Conservation (phyloP, 2,329 filamentous ascomycete genomes). For the Neobulgaria alba region DNA sequence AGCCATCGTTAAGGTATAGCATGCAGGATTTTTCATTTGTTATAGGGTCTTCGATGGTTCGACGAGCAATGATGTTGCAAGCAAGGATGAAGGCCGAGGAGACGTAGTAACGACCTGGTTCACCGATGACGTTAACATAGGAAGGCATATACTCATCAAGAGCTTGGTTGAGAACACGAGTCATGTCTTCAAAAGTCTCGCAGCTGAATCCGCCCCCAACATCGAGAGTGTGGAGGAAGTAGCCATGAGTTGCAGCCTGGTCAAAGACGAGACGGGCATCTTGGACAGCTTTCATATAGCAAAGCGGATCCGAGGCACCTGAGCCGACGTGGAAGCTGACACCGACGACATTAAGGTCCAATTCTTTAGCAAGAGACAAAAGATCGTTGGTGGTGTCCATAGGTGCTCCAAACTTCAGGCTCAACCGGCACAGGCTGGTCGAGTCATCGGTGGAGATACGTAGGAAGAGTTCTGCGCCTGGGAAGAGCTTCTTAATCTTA, state of each 20-base stretch:
- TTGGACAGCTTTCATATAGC: slow-evolving; percentile 82
- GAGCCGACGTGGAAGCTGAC: slow-evolving; percentile 98
- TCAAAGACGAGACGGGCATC: slow-evolving; percentile 87
- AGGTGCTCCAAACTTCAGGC: slow-evolving; percentile 93
- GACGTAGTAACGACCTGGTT: slow-evolving; percentile 95
- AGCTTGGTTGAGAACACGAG: slow-evolving; percentile 66
- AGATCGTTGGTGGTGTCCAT: slow-evolving; percentile 73
- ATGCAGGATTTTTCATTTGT: slow-evolving; percentile 71
- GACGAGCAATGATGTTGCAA: slow-evolving; percentile 91
- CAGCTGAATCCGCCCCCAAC: slow-evolving; percentile 89
- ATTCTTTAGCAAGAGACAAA: slow-evolving; percentile 67
- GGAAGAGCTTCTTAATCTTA: slow-evolving; percentile 91
- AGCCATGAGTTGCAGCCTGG: slow-evolving; percentile 68
- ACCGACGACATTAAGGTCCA: slow-evolving; percentile 85
- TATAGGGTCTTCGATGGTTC: slow-evolving; percentile 68
- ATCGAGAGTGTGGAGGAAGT: slow-evolving; percentile 77
- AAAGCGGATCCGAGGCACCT: slow-evolving; percentile 84
- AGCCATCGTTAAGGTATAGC: slow-evolving; percentile 94
- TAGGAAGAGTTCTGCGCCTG: slow-evolving; percentile 81
- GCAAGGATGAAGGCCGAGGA: slow-evolving; percentile 89
- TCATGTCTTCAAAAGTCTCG: slow-evolving; percentile 89
- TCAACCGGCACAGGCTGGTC: slow-evolving; percentile 85
- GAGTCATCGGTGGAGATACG: slow-evolving; percentile 96
- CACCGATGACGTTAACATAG: slow-evolving; percentile 77
- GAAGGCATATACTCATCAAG: slow-evolving; percentile 81